Evolutionary conservation across 2,329 filamentous ascomycete species (phyloP).

Genomic region (Aspergillus japonicus): DNA sequence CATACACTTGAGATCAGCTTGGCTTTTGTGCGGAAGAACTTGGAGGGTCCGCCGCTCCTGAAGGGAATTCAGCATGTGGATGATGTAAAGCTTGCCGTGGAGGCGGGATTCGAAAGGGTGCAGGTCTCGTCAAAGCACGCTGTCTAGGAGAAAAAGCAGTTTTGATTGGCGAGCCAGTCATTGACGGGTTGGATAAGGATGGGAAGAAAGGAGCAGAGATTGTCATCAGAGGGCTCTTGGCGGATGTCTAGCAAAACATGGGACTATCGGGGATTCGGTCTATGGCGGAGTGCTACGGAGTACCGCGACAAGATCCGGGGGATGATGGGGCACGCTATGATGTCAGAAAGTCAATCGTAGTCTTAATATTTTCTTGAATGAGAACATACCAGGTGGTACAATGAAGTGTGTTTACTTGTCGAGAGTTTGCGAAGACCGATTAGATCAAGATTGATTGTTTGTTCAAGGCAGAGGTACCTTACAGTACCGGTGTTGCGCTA

Average conservation of each 20-base stretch:
- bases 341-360: constrained; percentile 20
- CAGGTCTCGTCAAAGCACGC: constrained; percentile 53
- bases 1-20: constrained; percentile 63
- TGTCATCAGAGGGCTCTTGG: constrained; percentile 52
- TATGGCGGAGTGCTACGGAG: constrained; percentile 37
- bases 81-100: constrained; percentile 47
- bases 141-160: constrained; percentile 58
- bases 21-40: constrained; percentile 57
- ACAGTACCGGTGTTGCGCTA: neutral
- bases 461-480: too few species aligned
- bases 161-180: constrained; percentile 56
- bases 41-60: constrained; percentile 63
- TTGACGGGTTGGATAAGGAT: constrained; percentile 58
- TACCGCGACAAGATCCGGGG: constrained; percentile 35
- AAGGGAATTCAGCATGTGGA: constrained; percentile 58
- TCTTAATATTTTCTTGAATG: neutral
- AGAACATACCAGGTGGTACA: too few species aligned
- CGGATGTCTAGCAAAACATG: constrained; percentile 58
- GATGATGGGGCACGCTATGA: constrained; percentile 31
- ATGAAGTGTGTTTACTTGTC: too few species aligned
- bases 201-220: constrained; percentile 57
- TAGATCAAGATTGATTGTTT: neutral
- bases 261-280: constrained; percentile 52
- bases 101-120: constrained; percentile 49
- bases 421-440: constrained; percentile 1